Evolutionary conservation across 768 basidiomycete genomes (phyloP).

Genomic region (Tricholoma bakamatsutake): DNA sequence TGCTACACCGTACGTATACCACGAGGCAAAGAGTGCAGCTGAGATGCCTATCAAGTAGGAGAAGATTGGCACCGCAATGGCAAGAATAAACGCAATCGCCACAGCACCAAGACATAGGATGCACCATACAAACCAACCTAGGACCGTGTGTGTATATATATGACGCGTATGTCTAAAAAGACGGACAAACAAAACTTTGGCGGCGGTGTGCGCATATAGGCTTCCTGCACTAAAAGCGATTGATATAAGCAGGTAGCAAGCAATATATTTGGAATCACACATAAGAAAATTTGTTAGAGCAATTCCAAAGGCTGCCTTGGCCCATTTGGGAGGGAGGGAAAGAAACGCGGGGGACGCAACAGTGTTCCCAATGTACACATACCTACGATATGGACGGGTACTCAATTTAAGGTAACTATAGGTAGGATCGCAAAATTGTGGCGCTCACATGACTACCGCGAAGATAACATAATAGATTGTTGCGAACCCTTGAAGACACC

Average conservation of each 20-base stretch:
- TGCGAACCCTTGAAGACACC: conserved; percentile 47
- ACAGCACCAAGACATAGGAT: conserved; percentile 35
- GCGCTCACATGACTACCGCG: conserved; percentile 25
- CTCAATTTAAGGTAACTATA: neutral
- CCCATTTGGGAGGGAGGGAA: conserved; percentile 43
- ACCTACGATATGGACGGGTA: conserved; percentile 2
- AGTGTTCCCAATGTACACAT: conserved; percentile 42
- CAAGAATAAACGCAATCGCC: conserved; percentile 39
- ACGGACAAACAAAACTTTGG: conserved; percentile 48
- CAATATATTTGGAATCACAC: conserved; percentile 28
- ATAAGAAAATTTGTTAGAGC: conserved; percentile 48
- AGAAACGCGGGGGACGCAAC: conserved; percentile 41
- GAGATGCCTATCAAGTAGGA: conserved; percentile 48
- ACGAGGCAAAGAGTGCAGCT: conserved; percentile 50
- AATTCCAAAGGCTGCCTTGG: conserved; percentile 43
- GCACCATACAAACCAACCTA: conserved; percentile 46
- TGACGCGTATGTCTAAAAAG: conserved; percentile 43
- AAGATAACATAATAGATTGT: conserved; percentile 47
- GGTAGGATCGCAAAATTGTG: conserved; percentile 5
- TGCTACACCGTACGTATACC: conserved; percentile 52
- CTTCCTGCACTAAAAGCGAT: too few species aligned
- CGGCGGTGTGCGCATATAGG: conserved; percentile 45
- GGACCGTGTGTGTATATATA: conserved; percentile 42
- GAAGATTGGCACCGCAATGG: conserved; percentile 49
- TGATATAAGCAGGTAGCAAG: too few species aligned